Evolutionary conservation across 2,329 filamentous ascomycete species (phyloP), one percentile per base, ranked within the genome.

Genomic region (Calonectria pseudoturangicola): DNA sequence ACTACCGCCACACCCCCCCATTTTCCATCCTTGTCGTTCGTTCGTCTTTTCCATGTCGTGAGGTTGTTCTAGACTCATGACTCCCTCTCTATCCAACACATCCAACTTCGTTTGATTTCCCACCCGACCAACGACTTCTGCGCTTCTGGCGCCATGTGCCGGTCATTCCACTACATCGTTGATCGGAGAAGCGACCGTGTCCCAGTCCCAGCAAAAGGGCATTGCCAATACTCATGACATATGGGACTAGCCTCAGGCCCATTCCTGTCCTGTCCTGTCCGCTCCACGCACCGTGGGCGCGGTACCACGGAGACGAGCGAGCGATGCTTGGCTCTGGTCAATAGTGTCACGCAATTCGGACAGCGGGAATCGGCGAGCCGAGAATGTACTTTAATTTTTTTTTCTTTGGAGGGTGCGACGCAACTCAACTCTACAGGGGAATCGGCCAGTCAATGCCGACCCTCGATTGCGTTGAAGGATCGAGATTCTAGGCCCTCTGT

Each of bases 41-140:
- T 50, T 66, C 47, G 16, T 68, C 66, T 36, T 51, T 56, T 66
- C 58, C 69, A 68, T 70, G 69, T 68, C 72, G 66, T 56, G 69
- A 74, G 33, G 65, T 62, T 30, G 76, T 79, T 78, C 77, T 75
- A 74, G 77, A 77, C 76, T 77, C 74, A 54, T 65, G 66, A 48
- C 70, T 70, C 21, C 21, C 43, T 60, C 12, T 45, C 33, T 50
- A 54, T 67, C 71, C 56, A 56, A 56, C 62, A 70, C 62, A 70
- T 70, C 66, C 51, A 73, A 56, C 45, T 63, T 66, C 48, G 54
- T 51, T 65, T 54, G 45, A 67, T 33, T 62, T 36, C 66, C 27
- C 50, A 62, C 60, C 48, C 58, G 64, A 36, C 66, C 28, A 58
- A 65, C 45, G 47, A 71, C 18, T 63, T 47, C 60, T 64, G 71